Conservation (phyloP, 2,329 filamentous ascomycete genomes). For the Cryphonectria carpinicola region DNA sequence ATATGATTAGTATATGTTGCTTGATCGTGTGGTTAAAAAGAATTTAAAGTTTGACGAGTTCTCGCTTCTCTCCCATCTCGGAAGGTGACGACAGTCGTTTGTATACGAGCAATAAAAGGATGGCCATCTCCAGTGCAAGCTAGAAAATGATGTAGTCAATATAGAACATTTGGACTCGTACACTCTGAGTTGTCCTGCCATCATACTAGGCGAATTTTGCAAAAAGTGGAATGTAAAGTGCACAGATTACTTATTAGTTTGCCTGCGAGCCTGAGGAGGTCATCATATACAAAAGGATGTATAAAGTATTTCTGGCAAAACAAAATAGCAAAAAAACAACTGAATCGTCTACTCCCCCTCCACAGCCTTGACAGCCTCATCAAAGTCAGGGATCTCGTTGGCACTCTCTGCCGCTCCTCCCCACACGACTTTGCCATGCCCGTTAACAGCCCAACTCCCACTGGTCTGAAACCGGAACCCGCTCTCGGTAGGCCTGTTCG, state of each 20-base stretch:
- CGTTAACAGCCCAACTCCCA: conserved; percentile 66
- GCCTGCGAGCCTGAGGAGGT: too few relatives aligned
- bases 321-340: background rate
- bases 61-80: background rate
- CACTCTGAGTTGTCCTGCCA: too few relatives aligned
- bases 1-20: background rate
- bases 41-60: background rate
- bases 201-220: too few relatives aligned
- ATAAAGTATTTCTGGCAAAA: too few relatives aligned
- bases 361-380: conserved; percentile 43
- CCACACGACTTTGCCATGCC: conserved; percentile 57
- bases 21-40: background rate
- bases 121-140: too few relatives aligned
- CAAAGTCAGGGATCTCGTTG: conserved; percentile 59
- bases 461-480: conserved; percentile 71
- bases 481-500: conserved; percentile 67
- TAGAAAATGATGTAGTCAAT: too few relatives aligned
- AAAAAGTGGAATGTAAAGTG: too few relatives aligned
- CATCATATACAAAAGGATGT: too few relatives aligned
- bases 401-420: conserved; percentile 50
- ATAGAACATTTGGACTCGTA: too few relatives aligned
- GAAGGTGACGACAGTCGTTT: background rate
- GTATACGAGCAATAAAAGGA: too few relatives aligned
- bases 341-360: background rate
- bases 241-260: too few relatives aligned